phyloP scores from a whole-genome alignment of 495 filamentous ascomycete species.

The Penicillium bovifimosum region DNA sequence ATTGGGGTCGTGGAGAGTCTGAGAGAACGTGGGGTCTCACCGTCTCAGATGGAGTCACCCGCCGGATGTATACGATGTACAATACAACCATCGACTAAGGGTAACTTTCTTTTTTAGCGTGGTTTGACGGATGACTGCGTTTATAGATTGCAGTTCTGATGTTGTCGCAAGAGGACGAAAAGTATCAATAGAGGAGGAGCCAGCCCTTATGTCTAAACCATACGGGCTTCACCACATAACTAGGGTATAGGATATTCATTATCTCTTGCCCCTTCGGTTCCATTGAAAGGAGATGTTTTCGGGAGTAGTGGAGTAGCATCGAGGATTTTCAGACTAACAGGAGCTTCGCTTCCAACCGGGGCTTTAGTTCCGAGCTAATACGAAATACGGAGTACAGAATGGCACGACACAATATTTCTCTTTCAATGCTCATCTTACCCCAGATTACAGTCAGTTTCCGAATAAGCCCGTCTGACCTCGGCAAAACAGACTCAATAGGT shows the following conservation, averaged over 20 bases:
- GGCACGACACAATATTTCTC: not conserved
- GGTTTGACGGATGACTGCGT: not conserved
- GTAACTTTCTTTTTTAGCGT: not conserved
- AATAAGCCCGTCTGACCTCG: slow-evolving; percentile 5
- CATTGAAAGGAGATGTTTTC: not conserved
- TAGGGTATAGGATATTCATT: too few relatives aligned
- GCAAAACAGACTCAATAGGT: not conserved
- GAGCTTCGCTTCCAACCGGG: not conserved
- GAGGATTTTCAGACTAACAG: not conserved
- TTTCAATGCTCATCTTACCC: not conserved
- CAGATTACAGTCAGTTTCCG: slow-evolving; percentile 1
- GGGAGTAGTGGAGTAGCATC: not conserved
- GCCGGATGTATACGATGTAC: slow-evolving; percentile 1
- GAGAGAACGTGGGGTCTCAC: slow-evolving; percentile 16
- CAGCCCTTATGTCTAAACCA: too few relatives aligned
- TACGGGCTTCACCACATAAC: too few relatives aligned
- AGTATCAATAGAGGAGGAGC: too few relatives aligned
- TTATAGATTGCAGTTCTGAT: not conserved
- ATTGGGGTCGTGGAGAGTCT: slow-evolving; percentile 16
- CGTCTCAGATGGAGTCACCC: slow-evolving; percentile 14
- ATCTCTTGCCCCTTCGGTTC: not conserved
- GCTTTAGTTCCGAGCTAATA: not conserved
- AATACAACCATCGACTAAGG: not conserved
- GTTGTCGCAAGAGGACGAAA: too few relatives aligned
- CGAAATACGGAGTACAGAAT: not conserved